Evolutionary conservation across 2,329 filamentous ascomycete genomes (phyloP).

Genomic region (Elsinoe batatas): DNA sequence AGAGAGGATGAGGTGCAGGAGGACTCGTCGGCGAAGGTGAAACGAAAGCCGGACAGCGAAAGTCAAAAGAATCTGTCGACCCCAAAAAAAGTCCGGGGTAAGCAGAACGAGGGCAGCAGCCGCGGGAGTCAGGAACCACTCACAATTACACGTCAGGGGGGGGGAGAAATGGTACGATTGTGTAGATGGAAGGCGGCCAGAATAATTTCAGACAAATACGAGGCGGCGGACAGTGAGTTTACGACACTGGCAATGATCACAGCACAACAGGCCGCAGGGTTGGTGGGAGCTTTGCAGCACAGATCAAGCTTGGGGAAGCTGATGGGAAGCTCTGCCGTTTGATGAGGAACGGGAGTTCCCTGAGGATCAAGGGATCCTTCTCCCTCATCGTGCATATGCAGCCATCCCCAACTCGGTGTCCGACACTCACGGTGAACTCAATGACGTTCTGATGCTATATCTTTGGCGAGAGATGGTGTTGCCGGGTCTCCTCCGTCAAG

Average conservation of each 20-base stretch:
- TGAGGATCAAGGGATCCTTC: background rate
- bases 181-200: too few relatives aligned
- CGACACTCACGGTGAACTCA: slow-evolving; percentile 7
- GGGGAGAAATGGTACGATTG: slow-evolving; percentile 3
- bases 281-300: slow-evolving; percentile 2
- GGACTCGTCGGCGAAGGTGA: slow-evolving; percentile 11
- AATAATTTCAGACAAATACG: background rate
- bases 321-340: slow-evolving; percentile 8
- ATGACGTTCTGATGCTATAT: slow-evolving; percentile 1
- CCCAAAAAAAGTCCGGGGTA: slow-evolving; percentile 14
- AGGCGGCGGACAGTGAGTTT: background rate
- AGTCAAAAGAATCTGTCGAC: slow-evolving; percentile 12
- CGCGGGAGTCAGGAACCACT: slow-evolving; percentile 1
- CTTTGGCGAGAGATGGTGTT: background rate
- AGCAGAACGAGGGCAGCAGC: background rate
- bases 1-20: background rate
- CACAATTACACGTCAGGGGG: background rate
- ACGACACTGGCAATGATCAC: background rate
- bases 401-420: slow-evolving; percentile 11
- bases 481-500: slow-evolving; percentile 6
- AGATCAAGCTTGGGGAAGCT: slow-evolving; percentile 8
- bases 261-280: background rate
- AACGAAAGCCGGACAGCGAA: slow-evolving; percentile 13
- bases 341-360: slow-evolving; percentile 9
- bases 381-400: slow-evolving; percentile 7